Evolutionary conservation across 2,329 filamentous ascomycete species (phyloP), one percentile per base, ranked within the genome.

Genomic region (Thyridium curvatum): DNA sequence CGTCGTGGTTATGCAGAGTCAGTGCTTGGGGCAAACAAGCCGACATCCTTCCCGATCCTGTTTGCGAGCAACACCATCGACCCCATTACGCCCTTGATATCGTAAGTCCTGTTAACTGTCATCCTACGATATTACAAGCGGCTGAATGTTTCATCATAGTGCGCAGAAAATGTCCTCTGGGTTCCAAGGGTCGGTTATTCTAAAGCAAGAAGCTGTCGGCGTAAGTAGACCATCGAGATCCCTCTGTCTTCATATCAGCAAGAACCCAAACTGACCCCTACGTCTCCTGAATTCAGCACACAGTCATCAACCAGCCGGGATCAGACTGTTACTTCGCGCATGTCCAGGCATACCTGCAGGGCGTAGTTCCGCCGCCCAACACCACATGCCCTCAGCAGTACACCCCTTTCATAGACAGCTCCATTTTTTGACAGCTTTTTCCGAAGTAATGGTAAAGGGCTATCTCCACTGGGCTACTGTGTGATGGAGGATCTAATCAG

Each of bases 61-160:
- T 63, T 65, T 41, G 32, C 61, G 21, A 60, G 60, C 35, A 66
- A 63, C 21, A 64, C 57, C 4, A 46, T 55, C 29, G 62, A 66
- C 40, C 58, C 59, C 12, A 45, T 65, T n/a, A 59, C 62, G 7
- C 60, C 61, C 10, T 43, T 64, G 44, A 53, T 12, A 39, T 59
- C 49, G 56, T 59, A 55, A 1, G 52, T 55, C 42, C 37, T 5
- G 9, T 15, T 29, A 38, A 41, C 16, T 12, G n/a, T 32, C 1
- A 7, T 32, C 17, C 42, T 15, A 4, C 16, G 8, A 39, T 41
- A 18, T 32, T 10, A 26, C 21, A 26, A 6, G n/a, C 21, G 6
- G 18, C 28, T 35, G 47, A 40, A 47, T 34, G 41, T 10, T 39
- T 26, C n/a, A 41, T 44, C 37, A 3, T 32, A 59, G 56, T 18